Percentiles rank a stretch among this genome's conserved stretches.
These are phyloP conservation scores for Saccharomyces hybrid DNA, from an alignment of 1,139 yeast species.

Conservation along the genomic window DNA sequence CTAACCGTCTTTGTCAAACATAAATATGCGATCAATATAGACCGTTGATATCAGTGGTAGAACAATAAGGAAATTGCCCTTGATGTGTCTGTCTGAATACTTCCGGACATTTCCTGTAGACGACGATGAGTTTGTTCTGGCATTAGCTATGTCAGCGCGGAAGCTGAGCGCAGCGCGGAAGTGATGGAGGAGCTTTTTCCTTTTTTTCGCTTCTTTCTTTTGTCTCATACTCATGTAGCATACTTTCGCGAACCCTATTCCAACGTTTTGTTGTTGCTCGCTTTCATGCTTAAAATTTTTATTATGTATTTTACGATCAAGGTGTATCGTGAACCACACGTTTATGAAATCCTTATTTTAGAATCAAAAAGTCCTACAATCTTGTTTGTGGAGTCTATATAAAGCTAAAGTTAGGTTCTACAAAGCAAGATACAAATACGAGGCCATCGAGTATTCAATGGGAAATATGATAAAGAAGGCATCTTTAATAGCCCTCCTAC, in stretches of 20 bases:
- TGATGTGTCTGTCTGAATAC: constrained; percentile 26
- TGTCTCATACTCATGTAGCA: background rate
- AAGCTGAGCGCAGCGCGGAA: background rate
- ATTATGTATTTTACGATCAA: background rate
- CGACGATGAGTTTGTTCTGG: constrained; percentile 19
- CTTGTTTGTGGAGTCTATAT: background rate
- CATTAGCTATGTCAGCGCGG: constrained; percentile 19
- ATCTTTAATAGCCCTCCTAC: constrained; percentile 2
- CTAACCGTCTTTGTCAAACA: constrained; percentile 13
- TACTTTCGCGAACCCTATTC: background rate
- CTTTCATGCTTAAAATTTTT: background rate
- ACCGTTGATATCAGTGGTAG: constrained; percentile 24
- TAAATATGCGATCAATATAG: constrained; percentile 5
- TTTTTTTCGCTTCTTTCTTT: background rate
- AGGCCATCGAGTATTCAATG: background rate
- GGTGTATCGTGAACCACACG: background rate
- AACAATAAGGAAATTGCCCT: constrained; percentile 24
- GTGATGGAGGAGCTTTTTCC: background rate
- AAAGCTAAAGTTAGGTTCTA: background rate
- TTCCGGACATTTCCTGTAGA: constrained; percentile 21
- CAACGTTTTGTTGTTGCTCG: background rate
- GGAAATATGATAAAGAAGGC: background rate
- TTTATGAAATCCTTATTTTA: background rate
- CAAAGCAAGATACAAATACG: background rate
- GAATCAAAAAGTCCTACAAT: background rate